Evolutionary conservation across 1,284 basidiomycete species (phyloP), one percentile per base, ranked within the genome.

Genomic region (Ganoderma leucocontextum): DNA sequence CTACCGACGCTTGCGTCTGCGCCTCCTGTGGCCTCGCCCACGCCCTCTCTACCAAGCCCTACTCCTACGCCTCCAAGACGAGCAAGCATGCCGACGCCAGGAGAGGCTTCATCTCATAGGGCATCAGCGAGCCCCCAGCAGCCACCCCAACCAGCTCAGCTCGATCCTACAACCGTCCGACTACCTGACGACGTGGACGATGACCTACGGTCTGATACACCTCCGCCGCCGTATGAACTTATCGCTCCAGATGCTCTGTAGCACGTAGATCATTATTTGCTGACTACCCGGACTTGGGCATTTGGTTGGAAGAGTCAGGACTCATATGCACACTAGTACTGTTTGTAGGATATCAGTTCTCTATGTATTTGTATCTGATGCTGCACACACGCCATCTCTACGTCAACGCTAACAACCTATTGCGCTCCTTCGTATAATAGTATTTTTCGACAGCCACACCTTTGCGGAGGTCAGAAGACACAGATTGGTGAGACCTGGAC

Each of bases 1-100:
- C 80, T 97, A 36, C 98, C 97, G 4, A 62, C 66, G 33, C 57
- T 64, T 39, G 60, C 62, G 4, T 39, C 64, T 47, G n/a, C 44
- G 6, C 60, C 58, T 13, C 63, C 47, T 13, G 47, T 49, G 22
- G 47, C 63, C 62, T 6, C 38, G 60, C 47, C 57, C 63, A 41
- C 42, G 4, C 22, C 60, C 29, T 33, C 60, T 47, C 60, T 29
- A 44, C 42, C 60, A 15, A 19, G 4, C 29, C 49, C 60, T 47
- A 62, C 47, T 22, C 12, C 38, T 4, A 60, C 58, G 12, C 58
- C 22, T 60, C 58, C 58, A 25, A 64, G 62, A 33, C 62, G 38
- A 47, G 38, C 58, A 15, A 60, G 58, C 22, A 29, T 60, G 39
- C 58, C 58, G 13, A 41, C 22, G 10, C n/a, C 19, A 13, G n/a